These are phyloP conservation scores for Aspergillus diversus DNA, from an alignment of 495 filamentous ascomycete species.

Conservation along the genomic window DNA sequence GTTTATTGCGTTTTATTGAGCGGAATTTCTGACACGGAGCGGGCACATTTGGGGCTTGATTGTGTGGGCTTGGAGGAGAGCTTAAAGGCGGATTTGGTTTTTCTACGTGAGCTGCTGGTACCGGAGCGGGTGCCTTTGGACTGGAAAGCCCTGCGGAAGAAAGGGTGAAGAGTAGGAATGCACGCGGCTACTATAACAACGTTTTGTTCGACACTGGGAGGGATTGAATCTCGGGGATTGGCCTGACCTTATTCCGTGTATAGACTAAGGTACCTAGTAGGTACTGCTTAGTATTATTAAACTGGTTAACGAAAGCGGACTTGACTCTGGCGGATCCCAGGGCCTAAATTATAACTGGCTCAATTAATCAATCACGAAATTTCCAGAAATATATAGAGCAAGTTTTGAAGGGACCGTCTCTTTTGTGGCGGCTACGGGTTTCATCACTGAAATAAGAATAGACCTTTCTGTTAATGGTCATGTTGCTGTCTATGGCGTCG, in stretches of 20 bases:
- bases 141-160: slow-evolving; percentile 28
- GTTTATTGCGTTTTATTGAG: neutral
- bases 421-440: too few relatives aligned
- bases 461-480: too few relatives aligned
- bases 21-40: slow-evolving; percentile 17
- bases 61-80: slow-evolving; percentile 9
- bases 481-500: too few relatives aligned
- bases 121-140: slow-evolving; percentile 9
- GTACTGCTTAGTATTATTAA: too few relatives aligned
- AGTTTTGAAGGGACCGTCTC: too few relatives aligned
- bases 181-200: slow-evolving; percentile 42
- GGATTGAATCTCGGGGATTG: slow-evolving; percentile 4
- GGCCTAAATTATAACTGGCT: too few relatives aligned
- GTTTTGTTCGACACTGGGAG: slow-evolving; percentile 25
- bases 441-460: too few relatives aligned
- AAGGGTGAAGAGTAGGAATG: slow-evolving; percentile 38
- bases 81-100: slow-evolving; percentile 7
- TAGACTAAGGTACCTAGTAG: too few relatives aligned
- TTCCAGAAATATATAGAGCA: too few relatives aligned
- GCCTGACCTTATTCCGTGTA: neutral
- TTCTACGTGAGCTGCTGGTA: neutral
- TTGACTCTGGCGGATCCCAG: too few relatives aligned
- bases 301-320: too few relatives aligned
- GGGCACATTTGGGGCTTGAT: neutral
- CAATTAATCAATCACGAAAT: too few relatives aligned